phyloP scores from a whole-genome alignment of 208 protist genomes.

The Wallacemonas sp. region DNA sequence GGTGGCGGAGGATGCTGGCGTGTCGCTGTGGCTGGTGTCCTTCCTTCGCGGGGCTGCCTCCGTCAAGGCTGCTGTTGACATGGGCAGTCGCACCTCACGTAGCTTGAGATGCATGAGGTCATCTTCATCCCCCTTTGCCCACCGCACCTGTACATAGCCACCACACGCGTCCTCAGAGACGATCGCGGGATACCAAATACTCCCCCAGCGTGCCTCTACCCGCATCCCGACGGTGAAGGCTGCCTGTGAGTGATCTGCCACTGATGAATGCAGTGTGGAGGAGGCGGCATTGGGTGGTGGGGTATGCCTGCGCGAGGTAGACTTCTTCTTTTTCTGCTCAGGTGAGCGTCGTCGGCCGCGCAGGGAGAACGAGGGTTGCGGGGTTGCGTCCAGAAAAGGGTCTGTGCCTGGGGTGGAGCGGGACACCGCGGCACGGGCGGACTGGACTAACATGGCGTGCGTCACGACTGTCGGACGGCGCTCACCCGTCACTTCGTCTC shows the following conservation, averaged over 20 bases:
- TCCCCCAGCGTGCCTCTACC: slow-evolving; percentile 59
- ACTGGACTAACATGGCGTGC: background rate
- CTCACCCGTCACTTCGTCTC: background rate
- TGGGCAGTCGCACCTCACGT: slow-evolving; percentile 47
- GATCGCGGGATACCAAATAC: slow-evolving; percentile 52
- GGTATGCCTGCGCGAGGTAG: no score
- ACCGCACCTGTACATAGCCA: slow-evolving; percentile 69
- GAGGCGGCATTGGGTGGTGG: no score
- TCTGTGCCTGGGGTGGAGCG: slow-evolving; percentile 22
- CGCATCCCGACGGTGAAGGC: slow-evolving; percentile 35
- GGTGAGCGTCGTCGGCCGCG: no score
- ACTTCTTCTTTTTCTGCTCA: no score
- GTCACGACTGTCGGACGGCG: background rate
- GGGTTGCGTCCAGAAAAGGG: slow-evolving; percentile 35
- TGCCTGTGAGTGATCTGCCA: no score
- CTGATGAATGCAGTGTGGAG: no score
- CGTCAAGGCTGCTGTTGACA: background rate
- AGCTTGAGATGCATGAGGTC: slow-evolving; percentile 51
- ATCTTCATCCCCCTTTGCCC: slow-evolving; percentile 40
- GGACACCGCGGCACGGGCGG: background rate
- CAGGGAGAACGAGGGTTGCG: no score
- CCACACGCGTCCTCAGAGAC: slow-evolving; percentile 41
- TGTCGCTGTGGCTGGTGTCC: background rate
- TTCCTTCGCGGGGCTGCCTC: background rate
- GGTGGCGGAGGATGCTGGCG: background rate